phyloP scores from a whole-genome alignment of 306 rosid species.

The Dicorynia guianensis region DNA sequence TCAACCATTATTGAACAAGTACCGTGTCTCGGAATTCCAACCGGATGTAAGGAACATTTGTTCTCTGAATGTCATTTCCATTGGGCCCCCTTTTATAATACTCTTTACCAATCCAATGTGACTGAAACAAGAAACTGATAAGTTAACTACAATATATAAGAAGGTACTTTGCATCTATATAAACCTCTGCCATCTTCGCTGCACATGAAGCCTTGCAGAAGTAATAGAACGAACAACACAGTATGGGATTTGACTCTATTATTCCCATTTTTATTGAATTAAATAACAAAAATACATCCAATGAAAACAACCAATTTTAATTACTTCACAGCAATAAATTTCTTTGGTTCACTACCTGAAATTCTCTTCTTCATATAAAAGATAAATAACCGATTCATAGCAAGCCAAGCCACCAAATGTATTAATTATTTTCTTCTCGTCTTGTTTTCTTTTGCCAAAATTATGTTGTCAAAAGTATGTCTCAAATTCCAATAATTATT shows the following conservation, averaged over 20 bases:
- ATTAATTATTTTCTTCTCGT: not conserved
- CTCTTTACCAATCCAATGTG: conserved; percentile 95
- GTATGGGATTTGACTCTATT: not conserved
- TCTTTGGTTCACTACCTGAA: not conserved
- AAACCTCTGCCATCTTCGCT: not conserved
- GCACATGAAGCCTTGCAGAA: conserved; percentile 11
- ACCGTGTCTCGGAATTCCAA: conserved; percentile 88
- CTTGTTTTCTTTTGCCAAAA: not conserved
- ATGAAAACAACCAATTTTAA: not conserved
- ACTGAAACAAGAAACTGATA: conserved; percentile 52
- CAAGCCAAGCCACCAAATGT: conserved; percentile 9
- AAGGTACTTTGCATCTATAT: not conserved
- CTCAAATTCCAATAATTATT: conserved; percentile 1
- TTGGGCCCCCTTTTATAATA: conserved; percentile 88
- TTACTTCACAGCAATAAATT: not conserved
- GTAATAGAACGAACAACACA: not conserved
- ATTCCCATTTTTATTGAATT: conserved; percentile 23
- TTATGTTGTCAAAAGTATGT: not conserved
- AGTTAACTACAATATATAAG: conserved; percentile 25
- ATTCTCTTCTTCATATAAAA: not conserved
- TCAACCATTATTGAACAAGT: conserved; percentile 30
- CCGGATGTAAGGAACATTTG: conserved; percentile 97
- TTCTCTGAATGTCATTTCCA: conserved; percentile 92
- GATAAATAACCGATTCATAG: not conserved
- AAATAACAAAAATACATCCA: not conserved